Percentiles rank a stretch among this genome's conserved stretches.
phyloP scores from a whole-genome alignment of 306 rosid genomes.

The Cajanus cajan region DNA sequence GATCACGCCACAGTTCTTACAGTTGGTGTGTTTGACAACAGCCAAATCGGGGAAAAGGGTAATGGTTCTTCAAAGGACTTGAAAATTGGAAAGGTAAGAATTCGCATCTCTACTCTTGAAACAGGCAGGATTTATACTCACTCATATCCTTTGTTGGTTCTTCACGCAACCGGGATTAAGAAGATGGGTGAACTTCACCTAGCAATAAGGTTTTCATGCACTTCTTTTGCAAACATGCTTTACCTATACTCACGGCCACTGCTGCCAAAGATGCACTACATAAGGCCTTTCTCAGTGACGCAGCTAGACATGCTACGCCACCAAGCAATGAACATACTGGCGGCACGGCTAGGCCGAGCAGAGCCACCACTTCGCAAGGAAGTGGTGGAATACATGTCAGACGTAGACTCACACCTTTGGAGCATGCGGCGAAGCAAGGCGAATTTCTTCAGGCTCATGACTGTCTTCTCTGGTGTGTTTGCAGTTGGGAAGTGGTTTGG shows the following conservation, averaged over 20 bases:
- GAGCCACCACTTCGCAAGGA: conserved; percentile 53
- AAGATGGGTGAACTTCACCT: conserved; percentile 51
- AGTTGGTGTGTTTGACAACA: conserved; percentile 50
- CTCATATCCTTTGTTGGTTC: conserved; percentile 46
- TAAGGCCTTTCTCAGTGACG: conserved; percentile 42
- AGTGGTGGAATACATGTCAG: conserved; percentile 49
- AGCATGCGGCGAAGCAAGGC: conserved; percentile 51
- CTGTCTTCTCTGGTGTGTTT: conserved; percentile 43
- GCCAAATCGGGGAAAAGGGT: conserved; percentile 39
- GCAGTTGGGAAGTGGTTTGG: conserved; percentile 45
- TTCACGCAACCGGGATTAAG: conserved; percentile 47
- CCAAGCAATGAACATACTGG: conserved; percentile 48
- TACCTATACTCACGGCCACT: conserved; percentile 44
- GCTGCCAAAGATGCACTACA: conserved; percentile 46
- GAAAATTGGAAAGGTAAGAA: conserved; percentile 55
- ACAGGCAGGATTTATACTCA: conserved; percentile 49
- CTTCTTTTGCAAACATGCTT: conserved; percentile 44
- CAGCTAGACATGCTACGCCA: conserved; percentile 48
- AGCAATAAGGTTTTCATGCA: conserved; percentile 49
- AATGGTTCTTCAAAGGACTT: conserved; percentile 27
- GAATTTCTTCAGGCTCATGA: conserved; percentile 40
- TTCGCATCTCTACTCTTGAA: conserved; percentile 46
- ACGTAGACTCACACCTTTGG: conserved; percentile 50
- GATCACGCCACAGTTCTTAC: conserved; percentile 52
- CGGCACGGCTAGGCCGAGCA: conserved; percentile 38